Conservation (phyloP, 371 early-diverging fungal genomes). For the Mucor lusitanicus region DNA sequence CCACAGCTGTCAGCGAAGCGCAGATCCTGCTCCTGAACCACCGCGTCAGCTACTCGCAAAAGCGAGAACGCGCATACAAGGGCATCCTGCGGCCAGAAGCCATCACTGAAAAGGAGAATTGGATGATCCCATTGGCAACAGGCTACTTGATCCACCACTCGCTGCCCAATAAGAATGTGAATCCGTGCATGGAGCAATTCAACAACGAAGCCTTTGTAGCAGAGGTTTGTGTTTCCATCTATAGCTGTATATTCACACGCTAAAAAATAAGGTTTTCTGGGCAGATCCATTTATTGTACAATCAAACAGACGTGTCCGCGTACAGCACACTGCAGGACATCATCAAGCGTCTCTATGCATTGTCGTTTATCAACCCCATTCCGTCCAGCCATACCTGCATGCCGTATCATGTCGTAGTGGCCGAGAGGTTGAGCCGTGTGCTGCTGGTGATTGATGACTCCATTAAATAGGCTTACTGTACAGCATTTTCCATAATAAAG, state of each 20-base stretch:
- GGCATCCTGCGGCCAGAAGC: conserved; percentile 17
- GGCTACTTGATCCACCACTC: conserved; percentile 44
- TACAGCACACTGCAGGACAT: conserved; percentile 34
- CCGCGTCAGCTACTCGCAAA: conserved; percentile 38
- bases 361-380: conserved; percentile 40
- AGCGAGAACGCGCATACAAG: conserved; percentile 25
- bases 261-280: neutral
- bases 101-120: conserved; percentile 20
- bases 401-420: conserved; percentile 39
- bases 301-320: conserved; percentile 17
- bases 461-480: neutral
- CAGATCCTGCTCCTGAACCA: conserved; percentile 46
- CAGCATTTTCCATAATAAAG: no score
- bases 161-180: conserved; percentile 29
- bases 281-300: conserved; percentile 23
- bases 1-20: conserved; percentile 10
- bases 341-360: conserved; percentile 41
- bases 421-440: conserved; percentile 36
- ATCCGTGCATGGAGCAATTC: conserved; percentile 32
- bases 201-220: conserved; percentile 24
- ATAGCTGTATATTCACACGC: neutral
- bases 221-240: conserved; percentile 23
- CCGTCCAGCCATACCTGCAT: conserved; percentile 37
- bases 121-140: conserved; percentile 47
- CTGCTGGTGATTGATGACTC: conserved; percentile 17